A percentile compares a stretch with the other conserved stretches of the same genome.
Conservation (phyloP, 441 rosid genomes). For the Kokia cookei region DNA sequence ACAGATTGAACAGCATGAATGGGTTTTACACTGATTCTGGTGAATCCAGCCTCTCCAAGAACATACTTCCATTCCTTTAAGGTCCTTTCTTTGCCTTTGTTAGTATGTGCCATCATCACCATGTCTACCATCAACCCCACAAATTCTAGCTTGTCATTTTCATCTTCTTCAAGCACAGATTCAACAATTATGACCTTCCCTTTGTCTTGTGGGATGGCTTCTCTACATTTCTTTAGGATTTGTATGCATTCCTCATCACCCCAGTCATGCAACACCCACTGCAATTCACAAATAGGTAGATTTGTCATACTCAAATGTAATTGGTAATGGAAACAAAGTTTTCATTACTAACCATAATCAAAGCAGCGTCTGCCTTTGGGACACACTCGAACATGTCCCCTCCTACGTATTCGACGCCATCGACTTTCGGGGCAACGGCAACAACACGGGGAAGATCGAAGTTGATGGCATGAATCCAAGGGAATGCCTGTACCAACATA, state of each 20-base stretch:
- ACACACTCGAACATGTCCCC: slow-evolving; percentile 11
- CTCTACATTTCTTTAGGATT: slow-evolving; percentile 56
- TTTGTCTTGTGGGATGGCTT: slow-evolving; percentile 36
- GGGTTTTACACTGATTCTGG: slow-evolving; percentile 27
- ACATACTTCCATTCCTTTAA: slow-evolving; percentile 59
- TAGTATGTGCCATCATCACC: slow-evolving; percentile 64
- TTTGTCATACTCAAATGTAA: not conserved
- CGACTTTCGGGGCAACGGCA: no score
- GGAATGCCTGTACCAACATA: slow-evolving; percentile 44
- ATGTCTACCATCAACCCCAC: slow-evolving; percentile 14
- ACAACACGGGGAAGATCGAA: slow-evolving; percentile 27
- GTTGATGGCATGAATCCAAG: slow-evolving; percentile 53
- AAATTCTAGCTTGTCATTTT: slow-evolving; percentile 28
- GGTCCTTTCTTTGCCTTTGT: slow-evolving; percentile 61
- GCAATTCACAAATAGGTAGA: not conserved
- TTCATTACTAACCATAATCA: slow-evolving; percentile 26
- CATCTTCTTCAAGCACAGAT: slow-evolving; percentile 35
- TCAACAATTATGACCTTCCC: slow-evolving; percentile 70
- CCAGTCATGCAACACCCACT: slow-evolving; percentile 44
- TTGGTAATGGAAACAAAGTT: not conserved
- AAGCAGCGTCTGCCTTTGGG: slow-evolving; percentile 43
- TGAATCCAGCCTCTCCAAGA: slow-evolving; percentile 55
- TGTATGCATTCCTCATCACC: slow-evolving; percentile 45
- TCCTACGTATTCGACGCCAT: no score
- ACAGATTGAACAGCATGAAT: slow-evolving; percentile 38